Evolutionary conservation across 768 basidiomycete genomes (phyloP).

Genomic region (Agaricus blazei): DNA sequence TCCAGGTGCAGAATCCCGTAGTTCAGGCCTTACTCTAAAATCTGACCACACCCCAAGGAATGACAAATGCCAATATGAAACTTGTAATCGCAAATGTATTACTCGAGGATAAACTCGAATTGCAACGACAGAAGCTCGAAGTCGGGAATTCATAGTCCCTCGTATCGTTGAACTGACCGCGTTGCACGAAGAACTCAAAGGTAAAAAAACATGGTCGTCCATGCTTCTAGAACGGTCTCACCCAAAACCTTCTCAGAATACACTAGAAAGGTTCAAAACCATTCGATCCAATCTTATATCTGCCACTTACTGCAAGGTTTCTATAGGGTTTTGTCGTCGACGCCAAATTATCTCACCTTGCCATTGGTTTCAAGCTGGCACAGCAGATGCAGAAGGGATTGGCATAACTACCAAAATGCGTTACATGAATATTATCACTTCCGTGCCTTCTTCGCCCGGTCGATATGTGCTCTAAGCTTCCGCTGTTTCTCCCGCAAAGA

Average conservation of each 20-base stretch:
- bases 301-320: slow-evolving; percentile 1
- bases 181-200: slow-evolving; percentile 58
- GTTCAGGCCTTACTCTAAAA: neutral
- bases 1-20: slow-evolving; percentile 46
- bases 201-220: slow-evolving; percentile 35
- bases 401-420: neutral
- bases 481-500: slow-evolving; percentile 79
- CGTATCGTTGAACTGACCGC: slow-evolving; percentile 65
- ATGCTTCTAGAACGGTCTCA: neutral
- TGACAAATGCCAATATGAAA: slow-evolving; percentile 94
- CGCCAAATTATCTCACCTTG: slow-evolving; percentile 73
- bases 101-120: slow-evolving; percentile 61
- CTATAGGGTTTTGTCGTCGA: slow-evolving; percentile 63
- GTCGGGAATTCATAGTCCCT: slow-evolving; percentile 82
- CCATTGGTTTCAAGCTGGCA: slow-evolving; percentile 61
- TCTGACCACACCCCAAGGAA: slow-evolving; percentile 45
- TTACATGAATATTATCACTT: slow-evolving; percentile 11
- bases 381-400: slow-evolving; percentile 20
- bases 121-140: slow-evolving; percentile 73
- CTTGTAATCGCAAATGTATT: slow-evolving; percentile 68
- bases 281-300: neutral
- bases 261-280: slow-evolving; percentile 41
- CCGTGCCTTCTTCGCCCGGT: slow-evolving; percentile 54
- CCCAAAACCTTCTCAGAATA: slow-evolving; percentile 39
- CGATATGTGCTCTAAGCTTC: slow-evolving; percentile 71